These are phyloP conservation scores for Macrolepiota albuminosa DNA, from an alignment of 768 basidiomycete genomes.

Conservation along the genomic window DNA sequence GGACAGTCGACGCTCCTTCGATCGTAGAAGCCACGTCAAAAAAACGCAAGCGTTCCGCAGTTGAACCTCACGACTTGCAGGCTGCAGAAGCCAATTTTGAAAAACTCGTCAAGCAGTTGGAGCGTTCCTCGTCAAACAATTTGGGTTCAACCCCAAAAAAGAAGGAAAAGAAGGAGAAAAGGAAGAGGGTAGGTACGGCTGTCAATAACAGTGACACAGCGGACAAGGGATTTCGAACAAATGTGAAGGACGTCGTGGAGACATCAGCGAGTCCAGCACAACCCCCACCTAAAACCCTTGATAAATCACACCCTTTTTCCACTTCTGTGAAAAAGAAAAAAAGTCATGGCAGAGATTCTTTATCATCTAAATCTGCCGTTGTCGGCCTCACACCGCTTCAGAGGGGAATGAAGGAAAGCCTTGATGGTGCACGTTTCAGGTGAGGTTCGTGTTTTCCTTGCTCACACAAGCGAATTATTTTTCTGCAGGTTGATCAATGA, in stretches of 20 bases:
- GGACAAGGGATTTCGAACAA: background rate
- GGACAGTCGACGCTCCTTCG: slow-evolving; percentile 48
- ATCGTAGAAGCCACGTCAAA: slow-evolving; percentile 37
- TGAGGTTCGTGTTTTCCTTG: slow-evolving; percentile 22
- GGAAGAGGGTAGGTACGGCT: background rate
- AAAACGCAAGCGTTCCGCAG: slow-evolving; percentile 48
- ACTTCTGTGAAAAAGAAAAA: slow-evolving; percentile 11
- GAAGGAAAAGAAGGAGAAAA: slow-evolving; percentile 13
- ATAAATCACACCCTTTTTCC: background rate
- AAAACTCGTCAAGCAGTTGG: slow-evolving; percentile 51
- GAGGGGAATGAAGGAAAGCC: slow-evolving; percentile 67
- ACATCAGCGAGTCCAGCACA: background rate
- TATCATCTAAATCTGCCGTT: background rate
- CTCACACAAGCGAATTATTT: background rate
- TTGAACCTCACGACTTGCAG: slow-evolving; percentile 30
- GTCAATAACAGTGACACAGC: background rate
- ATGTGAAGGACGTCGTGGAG: background rate
- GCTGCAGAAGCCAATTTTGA: slow-evolving; percentile 52
- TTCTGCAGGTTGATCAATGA: slow-evolving; percentile 81
- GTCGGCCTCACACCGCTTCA: slow-evolving; percentile 66
- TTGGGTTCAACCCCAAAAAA: background rate
- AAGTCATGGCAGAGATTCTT: background rate
- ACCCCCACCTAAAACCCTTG: background rate
- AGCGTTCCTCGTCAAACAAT: slow-evolving; percentile 17
- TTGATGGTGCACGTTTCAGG: slow-evolving; percentile 90